Conservation (phyloP, 2,329 filamentous ascomycete genomes). For the Penicillium sp. region DNA sequence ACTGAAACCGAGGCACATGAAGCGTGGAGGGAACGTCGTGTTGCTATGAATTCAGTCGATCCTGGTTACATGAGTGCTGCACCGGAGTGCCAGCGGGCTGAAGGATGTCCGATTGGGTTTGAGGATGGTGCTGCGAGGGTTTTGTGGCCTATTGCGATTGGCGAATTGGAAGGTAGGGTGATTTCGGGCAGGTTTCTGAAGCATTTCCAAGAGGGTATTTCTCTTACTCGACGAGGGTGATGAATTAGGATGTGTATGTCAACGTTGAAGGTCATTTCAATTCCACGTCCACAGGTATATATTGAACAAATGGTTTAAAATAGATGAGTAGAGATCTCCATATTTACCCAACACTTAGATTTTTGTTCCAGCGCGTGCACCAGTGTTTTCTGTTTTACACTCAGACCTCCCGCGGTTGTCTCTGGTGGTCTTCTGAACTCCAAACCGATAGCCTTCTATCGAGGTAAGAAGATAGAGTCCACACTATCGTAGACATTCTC, state of each 20-base stretch:
- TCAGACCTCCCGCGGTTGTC: too few species aligned
- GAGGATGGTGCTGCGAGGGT: constrained; percentile 42
- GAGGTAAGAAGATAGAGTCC: constrained; percentile 23
- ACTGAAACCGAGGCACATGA: constrained; percentile 40
- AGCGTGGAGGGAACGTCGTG: constrained; percentile 30
- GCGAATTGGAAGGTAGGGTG: constrained; percentile 13
- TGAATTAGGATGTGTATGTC: background rate
- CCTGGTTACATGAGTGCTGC: constrained; percentile 44
- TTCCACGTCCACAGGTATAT: too few species aligned
- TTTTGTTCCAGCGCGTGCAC: too few species aligned
- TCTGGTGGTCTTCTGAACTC: background rate
- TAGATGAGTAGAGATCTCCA: too few species aligned
- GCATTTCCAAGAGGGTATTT: constrained; percentile 21
- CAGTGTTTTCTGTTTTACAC: background rate
- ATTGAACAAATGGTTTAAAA: too few species aligned
- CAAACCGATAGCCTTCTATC: background rate
- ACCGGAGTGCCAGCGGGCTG: constrained; percentile 31
- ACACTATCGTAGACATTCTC: constrained; percentile 28
- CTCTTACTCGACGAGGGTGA: constrained; percentile 2
- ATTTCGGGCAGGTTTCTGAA: constrained; percentile 27
- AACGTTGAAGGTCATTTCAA: too few species aligned
- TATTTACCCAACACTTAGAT: too few species aligned
- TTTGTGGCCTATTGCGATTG: constrained; percentile 38
- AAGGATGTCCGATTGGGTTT: constrained; percentile 39
- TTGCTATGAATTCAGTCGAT: constrained; percentile 44